Percentiles rank a stretch among this genome's conserved stretches.
These are phyloP conservation scores for Ophiocordyceps camponoti-saundersi DNA, from an alignment of 2,329 filamentous ascomycete genomes.

Conservation along the genomic window DNA sequence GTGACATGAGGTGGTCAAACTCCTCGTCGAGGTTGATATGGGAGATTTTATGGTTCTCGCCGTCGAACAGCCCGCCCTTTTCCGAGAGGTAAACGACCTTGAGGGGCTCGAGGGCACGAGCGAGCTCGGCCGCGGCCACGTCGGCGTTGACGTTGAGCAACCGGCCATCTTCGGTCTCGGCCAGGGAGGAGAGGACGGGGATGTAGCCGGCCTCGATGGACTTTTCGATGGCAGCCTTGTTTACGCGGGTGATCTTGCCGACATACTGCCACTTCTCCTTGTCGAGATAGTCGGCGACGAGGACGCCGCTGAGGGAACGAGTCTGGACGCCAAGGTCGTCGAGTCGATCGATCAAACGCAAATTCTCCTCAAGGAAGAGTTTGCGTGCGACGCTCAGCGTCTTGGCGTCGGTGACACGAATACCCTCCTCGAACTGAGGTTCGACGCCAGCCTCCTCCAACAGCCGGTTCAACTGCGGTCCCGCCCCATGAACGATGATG, in stretches of 20 bases:
- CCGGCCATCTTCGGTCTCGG: conserved; percentile 79
- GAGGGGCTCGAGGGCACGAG: conserved; percentile 72
- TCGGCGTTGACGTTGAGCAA: conserved; percentile 97
- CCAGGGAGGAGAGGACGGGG: conserved; percentile 90
- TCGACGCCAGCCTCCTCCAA: conserved; percentile 83
- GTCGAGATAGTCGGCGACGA: conserved; percentile 86
- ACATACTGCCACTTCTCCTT: conserved; percentile 94
- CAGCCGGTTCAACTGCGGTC: conserved; percentile 85
- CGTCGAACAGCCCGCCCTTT: conserved; percentile 91
- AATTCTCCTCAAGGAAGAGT: conserved; percentile 88
- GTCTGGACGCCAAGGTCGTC: conserved; percentile 82
- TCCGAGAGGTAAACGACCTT: conserved; percentile 99
- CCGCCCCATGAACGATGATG: conserved; percentile 87
- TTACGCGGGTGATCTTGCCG: conserved; percentile 86
- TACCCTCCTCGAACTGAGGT: conserved; percentile 91
- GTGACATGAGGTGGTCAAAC: conserved; percentile 79
- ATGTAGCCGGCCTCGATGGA: conserved; percentile 84
- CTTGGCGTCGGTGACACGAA: conserved; percentile 88
- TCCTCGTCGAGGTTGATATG: conserved; percentile 96
- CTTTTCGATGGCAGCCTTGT: conserved; percentile 77
- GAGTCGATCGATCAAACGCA: conserved; percentile 78
- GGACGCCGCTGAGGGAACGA: conserved; percentile 78
- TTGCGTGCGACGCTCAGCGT: conserved; percentile 80
- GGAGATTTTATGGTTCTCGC: conserved; percentile 86
- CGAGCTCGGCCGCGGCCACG: conserved; percentile 85